Evolutionary conservation across 495 filamentous ascomycete genomes (phyloP).

Genomic region (Penicillium subrubescens): DNA sequence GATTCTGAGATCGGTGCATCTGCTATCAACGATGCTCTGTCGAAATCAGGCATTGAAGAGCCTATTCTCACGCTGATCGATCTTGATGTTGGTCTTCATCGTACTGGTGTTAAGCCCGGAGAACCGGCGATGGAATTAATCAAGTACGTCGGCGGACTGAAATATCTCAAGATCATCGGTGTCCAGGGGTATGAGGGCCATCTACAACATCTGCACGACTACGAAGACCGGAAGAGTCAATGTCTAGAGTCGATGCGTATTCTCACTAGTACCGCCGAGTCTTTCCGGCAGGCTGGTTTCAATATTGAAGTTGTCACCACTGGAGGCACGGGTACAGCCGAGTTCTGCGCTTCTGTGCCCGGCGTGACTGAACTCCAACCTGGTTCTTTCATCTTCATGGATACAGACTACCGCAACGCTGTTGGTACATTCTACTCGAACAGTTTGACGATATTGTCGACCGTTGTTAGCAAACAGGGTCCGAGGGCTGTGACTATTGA

Average conservation of each 20-base stretch:
- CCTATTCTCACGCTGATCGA: conserved; percentile 37
- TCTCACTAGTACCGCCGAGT: conserved; percentile 31
- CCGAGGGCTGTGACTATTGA: conserved; percentile 38
- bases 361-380: conserved; percentile 44
- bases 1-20: conserved; percentile 37
- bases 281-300: conserved; percentile 32
- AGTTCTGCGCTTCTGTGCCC: conserved; percentile 42
- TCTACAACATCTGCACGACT: conserved; percentile 38
- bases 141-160: conserved; percentile 24
- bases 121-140: conserved; percentile 33
- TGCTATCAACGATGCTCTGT: conserved; percentile 37
- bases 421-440: conserved; percentile 41
- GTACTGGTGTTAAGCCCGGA: conserved; percentile 34
- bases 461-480: conserved; percentile 40
- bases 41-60: conserved; percentile 21
- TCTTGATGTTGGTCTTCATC: conserved; percentile 41
- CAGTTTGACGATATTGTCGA: conserved; percentile 38
- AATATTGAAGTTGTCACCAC: conserved; percentile 39
- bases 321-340: conserved; percentile 40
- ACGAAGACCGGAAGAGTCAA: conserved; percentile 31
- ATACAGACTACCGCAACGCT: conserved; percentile 43
- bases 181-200: conserved; percentile 44
- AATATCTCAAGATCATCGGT: conserved; percentile 34
- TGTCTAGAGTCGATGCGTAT: conserved; percentile 37
- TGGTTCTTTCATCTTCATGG: conserved; percentile 48